Evolutionary conservation across 2,329 filamentous ascomycete species (phyloP).

Genomic region (Saccharata proteae): DNA sequence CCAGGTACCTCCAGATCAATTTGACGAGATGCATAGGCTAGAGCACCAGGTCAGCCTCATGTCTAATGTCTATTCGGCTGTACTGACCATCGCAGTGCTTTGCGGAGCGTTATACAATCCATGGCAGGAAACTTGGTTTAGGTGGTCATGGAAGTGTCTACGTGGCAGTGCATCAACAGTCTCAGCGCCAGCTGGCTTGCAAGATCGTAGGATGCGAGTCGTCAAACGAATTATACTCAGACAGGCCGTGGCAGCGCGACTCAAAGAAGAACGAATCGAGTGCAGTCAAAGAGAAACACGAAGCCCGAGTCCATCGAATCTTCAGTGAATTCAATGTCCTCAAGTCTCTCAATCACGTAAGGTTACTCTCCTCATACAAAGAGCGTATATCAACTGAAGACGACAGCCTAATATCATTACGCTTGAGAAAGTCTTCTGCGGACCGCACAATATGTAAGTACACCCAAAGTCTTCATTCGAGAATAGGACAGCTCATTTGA

Average conservation of each 20-base stretch:
- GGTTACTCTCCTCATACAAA: slow-evolving; percentile 6
- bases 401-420: slow-evolving; percentile 46
- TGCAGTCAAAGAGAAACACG: too few species aligned
- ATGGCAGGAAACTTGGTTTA: slow-evolving; percentile 38
- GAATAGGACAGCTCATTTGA: too few species aligned
- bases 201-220: too few species aligned
- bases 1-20: background rate
- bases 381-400: background rate
- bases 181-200: slow-evolving; percentile 52
- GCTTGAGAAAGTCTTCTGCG: slow-evolving; percentile 44
- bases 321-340: slow-evolving; percentile 37
- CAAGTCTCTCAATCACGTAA: slow-evolving; percentile 40
- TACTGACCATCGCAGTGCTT: too few species aligned
- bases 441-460: slow-evolving; percentile 37
- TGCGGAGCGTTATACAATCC: slow-evolving; percentile 36
- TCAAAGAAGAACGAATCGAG: background rate
- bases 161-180: slow-evolving; percentile 40
- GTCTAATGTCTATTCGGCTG: background rate
- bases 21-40: slow-evolving; percentile 17
- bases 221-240: too few species aligned
- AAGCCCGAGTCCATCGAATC: slow-evolving; percentile 13
- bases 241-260: too few species aligned
- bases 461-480: too few species aligned
- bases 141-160: slow-evolving; percentile 44
- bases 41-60: slow-evolving; percentile 24